These are phyloP conservation scores for Coniferiporia sulphurascens DNA, from an alignment of 1,284 basidiomycete species.

Conservation along the genomic window DNA sequence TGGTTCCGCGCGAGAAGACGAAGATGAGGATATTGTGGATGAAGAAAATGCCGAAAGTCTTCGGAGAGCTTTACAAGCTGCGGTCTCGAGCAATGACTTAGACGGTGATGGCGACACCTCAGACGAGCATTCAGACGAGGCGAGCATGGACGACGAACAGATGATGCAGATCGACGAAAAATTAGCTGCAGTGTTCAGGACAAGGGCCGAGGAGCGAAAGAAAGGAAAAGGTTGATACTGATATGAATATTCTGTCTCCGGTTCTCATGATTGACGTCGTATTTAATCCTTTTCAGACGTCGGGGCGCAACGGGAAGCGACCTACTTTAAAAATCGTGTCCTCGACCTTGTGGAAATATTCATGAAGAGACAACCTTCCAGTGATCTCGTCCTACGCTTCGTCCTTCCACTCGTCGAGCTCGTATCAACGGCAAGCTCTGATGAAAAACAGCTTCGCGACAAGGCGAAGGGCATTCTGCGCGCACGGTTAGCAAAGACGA, in stretches of 20 bases:
- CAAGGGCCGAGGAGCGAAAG: conserved; percentile 58
- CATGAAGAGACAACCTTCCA: conserved; percentile 71
- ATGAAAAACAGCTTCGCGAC: conserved; percentile 82
- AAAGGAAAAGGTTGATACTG: conserved; percentile 58
- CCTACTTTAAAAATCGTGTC: conserved; percentile 92
- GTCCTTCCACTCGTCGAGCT: conserved; percentile 78
- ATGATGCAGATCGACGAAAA: conserved; percentile 97
- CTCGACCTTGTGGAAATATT: conserved; percentile 89
- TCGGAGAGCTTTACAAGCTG: conserved; percentile 72
- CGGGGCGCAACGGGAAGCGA: conserved; percentile 75
- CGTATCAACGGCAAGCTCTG: conserved; percentile 56
- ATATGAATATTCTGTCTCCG: conserved; percentile 20
- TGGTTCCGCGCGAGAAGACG: conserved; percentile 34
- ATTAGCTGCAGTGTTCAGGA: conserved; percentile 84
- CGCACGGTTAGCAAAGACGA: conserved; percentile 70
- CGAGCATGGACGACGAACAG: conserved; percentile 91
- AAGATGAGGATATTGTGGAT: conserved; percentile 32
- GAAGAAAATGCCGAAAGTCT: conserved; percentile 61
- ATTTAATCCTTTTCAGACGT: conserved; percentile 35
- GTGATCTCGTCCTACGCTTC: conserved; percentile 59
- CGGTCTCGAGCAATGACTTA: conserved; percentile 68
- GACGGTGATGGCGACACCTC: conserved; percentile 45
- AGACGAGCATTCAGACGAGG: conserved; percentile 50
- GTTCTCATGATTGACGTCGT: conserved; percentile 2
- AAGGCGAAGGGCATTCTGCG: conserved; percentile 80